Conservation (phyloP, 495 filamentous ascomycete genomes). For the Neurospora intermedia region DNA sequence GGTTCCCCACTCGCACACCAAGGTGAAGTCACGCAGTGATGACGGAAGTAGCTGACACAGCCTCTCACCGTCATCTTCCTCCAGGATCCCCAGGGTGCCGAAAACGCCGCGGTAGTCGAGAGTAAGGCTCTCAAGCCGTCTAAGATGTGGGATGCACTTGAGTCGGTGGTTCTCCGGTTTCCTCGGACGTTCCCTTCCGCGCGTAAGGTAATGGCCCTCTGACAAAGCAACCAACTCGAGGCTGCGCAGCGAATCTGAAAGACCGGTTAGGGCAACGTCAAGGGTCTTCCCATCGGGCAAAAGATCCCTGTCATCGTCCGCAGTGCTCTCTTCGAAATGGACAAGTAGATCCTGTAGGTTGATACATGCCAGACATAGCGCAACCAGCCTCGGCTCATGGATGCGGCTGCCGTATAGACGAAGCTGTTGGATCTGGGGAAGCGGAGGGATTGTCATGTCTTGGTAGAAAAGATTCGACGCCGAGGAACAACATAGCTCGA, state of each 20-base stretch:
- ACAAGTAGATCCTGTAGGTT: conserved; percentile 21
- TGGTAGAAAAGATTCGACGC: conserved; percentile 10
- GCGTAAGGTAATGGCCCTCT: conserved; percentile 23
- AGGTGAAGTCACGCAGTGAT: conserved; percentile 19
- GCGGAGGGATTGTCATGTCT: conserved; percentile 8
- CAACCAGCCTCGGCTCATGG: conserved; percentile 19
- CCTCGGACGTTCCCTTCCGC: conserved; percentile 20
- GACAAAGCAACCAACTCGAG: conserved; percentile 21
- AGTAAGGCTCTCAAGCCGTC: conserved; percentile 14
- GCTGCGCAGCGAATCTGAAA: conserved; percentile 12
- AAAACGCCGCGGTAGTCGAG: conserved; percentile 25
- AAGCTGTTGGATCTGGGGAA: conserved; percentile 21
- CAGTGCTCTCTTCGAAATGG: conserved; percentile 19
- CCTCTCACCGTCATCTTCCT: conserved; percentile 25
- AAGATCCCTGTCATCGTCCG: conserved; percentile 19
- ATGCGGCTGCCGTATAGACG: conserved; percentile 24
- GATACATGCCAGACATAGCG: conserved; percentile 18
- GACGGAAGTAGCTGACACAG: conserved; percentile 19
- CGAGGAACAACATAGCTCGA: conserved; percentile 22
- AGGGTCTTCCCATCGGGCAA: conserved; percentile 23
- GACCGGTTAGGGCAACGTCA: conserved; percentile 15
- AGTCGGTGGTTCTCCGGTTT: conserved; percentile 27
- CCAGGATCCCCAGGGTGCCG: conserved; percentile 23
- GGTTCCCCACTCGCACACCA: conserved; percentile 26
- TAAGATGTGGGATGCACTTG: conserved; percentile 19